Conservation (phyloP, 2,329 filamentous ascomycete genomes). For the Trichoderma gracile region DNA sequence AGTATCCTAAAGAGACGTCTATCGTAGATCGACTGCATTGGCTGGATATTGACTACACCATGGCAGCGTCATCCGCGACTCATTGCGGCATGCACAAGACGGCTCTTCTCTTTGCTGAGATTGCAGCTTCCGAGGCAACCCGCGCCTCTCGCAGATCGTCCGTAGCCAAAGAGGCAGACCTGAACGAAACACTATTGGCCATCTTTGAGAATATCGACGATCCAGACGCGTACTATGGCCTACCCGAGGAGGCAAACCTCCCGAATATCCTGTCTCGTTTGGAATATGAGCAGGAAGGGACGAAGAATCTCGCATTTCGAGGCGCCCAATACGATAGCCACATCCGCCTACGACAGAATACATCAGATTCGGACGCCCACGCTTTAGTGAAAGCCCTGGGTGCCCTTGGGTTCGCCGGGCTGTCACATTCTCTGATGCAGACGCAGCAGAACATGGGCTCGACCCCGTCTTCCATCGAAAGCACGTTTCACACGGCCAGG, state of each 20-base stretch:
- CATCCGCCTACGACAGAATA: constrained; percentile 61
- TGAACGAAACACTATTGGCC: constrained; percentile 69
- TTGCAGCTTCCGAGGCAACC: constrained; percentile 59
- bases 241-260: constrained; percentile 75
- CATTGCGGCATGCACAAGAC: constrained; percentile 84
- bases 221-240: constrained; percentile 92
- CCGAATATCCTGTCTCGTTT: constrained; percentile 76
- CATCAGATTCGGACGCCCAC: constrained; percentile 60
- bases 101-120: constrained; percentile 79
- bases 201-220: constrained; percentile 95
- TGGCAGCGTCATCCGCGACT: constrained; percentile 70
- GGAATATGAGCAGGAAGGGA: constrained; percentile 85
- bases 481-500: constrained; percentile 75
- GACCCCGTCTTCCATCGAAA: constrained; percentile 62
- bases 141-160: constrained; percentile 69
- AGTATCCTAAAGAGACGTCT: constrained; percentile 71
- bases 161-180: constrained; percentile 52
- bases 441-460: constrained; percentile 62
- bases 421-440: constrained; percentile 78
- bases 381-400: constrained; percentile 77
- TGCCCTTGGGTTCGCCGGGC: constrained; percentile 77
- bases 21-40: constrained; percentile 77
- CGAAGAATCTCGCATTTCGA: constrained; percentile 85
- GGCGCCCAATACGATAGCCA: constrained; percentile 89
- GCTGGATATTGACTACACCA: constrained; percentile 78